Conservation (phyloP, 2,329 filamentous ascomycete genomes). For the Diaporthe amygdali region DNA sequence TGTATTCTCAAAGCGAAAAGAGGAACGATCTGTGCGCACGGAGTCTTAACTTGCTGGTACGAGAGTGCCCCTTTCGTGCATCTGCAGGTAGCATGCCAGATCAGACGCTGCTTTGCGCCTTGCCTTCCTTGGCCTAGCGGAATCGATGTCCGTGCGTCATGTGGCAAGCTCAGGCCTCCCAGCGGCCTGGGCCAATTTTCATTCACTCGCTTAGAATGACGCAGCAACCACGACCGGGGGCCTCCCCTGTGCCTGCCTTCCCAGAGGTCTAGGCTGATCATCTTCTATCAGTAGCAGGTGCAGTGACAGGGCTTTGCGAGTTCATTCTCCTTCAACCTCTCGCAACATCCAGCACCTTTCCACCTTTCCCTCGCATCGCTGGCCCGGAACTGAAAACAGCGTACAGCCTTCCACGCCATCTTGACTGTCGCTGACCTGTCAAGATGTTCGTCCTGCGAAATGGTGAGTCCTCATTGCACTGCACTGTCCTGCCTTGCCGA, state of each 20-base stretch:
- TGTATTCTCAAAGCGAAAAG: too few species aligned
- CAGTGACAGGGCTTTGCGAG: not conserved
- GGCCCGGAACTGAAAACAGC: not conserved
- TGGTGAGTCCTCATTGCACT: slow-evolving; percentile 40
- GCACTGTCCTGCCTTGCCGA: not conserved
- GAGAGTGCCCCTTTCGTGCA: too few species aligned
- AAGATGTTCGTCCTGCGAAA: slow-evolving; percentile 50
- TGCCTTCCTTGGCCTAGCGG: not conserved
- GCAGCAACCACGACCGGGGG: not conserved
- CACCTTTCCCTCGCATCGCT: not conserved
- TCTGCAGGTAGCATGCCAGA: slow-evolving; percentile 9
- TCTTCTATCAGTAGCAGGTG: not conserved
- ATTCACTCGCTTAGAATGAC: slow-evolving; percentile 13
- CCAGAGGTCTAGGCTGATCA: slow-evolving; percentile 4
- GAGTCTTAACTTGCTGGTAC: too few species aligned
- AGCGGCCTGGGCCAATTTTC: not conserved
- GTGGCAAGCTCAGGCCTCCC: slow-evolving; percentile 19
- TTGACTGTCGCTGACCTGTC: slow-evolving; percentile 16
- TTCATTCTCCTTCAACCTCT: not conserved
- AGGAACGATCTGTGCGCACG: too few species aligned
- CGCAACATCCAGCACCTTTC: not conserved
- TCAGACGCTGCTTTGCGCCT: not conserved
- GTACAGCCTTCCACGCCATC: not conserved
- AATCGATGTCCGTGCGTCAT: slow-evolving; percentile 24
- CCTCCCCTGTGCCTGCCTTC: not conserved